A percentile compares a stretch with the other conserved stretches of the same genome.
These are phyloP conservation scores for Rhazya stricta DNA, from an alignment of 257 asterid species.

Conservation along the genomic window DNA sequence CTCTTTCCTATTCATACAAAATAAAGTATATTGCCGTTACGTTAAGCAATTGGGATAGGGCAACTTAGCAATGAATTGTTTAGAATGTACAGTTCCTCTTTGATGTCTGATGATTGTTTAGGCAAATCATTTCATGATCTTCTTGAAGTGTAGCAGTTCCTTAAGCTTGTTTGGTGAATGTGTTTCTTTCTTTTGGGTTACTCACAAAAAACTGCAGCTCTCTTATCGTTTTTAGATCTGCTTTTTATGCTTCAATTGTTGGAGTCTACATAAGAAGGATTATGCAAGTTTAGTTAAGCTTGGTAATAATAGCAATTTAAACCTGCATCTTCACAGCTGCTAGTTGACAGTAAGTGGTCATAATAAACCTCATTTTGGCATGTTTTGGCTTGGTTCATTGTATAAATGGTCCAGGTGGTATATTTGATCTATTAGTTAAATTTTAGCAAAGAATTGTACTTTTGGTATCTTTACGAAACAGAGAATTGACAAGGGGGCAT, in stretches of 20 bases:
- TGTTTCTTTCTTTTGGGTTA: not conserved
- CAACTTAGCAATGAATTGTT: not conserved
- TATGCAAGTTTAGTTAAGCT: not conserved
- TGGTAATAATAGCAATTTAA: not conserved
- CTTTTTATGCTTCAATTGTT: not conserved
- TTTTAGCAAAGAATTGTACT: not conserved
- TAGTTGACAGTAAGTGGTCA: not conserved
- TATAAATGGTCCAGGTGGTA: not conserved
- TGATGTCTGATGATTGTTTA: not conserved
- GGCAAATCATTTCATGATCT: not conserved
- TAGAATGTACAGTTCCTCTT: not conserved
- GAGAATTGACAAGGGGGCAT: not conserved
- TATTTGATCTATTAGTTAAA: not conserved
- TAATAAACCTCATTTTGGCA: not conserved
- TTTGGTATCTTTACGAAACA: not conserved
- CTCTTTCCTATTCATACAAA: not conserved
- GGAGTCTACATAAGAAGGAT: not conserved
- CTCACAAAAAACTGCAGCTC: not conserved
- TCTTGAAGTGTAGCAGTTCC: not conserved
- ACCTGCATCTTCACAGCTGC: not conserved
- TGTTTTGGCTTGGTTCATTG: not conserved
- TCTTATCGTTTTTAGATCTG: not conserved
- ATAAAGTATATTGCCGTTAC: not conserved
- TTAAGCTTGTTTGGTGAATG: not conserved
- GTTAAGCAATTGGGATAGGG: not conserved